Conservation (phyloP, 75 land plant genomes). For the Cunninghamia lanceolata region DNA sequence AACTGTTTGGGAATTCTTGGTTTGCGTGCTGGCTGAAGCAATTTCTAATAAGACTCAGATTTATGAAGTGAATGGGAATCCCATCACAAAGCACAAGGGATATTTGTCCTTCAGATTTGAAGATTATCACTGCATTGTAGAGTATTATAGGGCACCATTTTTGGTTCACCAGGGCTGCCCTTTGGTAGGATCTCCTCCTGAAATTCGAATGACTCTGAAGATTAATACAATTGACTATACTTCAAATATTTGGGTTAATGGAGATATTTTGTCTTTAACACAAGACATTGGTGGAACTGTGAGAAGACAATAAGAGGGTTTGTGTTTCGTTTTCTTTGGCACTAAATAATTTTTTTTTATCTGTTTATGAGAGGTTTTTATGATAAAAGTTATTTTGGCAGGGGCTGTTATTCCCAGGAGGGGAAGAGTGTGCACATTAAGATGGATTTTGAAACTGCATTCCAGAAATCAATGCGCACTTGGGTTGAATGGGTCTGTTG, state of each 20-base stretch:
- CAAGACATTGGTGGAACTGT: constrained; percentile 86
- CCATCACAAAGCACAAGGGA: constrained; percentile 82
- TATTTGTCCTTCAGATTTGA: constrained; percentile 53
- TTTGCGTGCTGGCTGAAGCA: too few relatives aligned
- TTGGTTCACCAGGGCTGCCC: too few relatives aligned
- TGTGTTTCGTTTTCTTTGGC: constrained; percentile 19
- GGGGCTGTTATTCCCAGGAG: constrained; percentile 73
- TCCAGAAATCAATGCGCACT: constrained; percentile 50
- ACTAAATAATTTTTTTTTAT: neutral
- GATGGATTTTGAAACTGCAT: constrained; percentile 53
- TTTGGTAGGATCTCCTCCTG: constrained; percentile 31
- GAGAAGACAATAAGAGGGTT: constrained; percentile 50
- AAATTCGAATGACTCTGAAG: constrained; percentile 28
- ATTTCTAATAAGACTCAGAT: too few relatives aligned
- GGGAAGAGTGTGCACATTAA: too few relatives aligned
- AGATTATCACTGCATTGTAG: too few relatives aligned
- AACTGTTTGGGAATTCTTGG: too few relatives aligned
- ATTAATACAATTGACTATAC: constrained; percentile 53
- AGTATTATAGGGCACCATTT: too few relatives aligned
- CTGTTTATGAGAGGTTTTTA: neutral
- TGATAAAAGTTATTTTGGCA: constrained; percentile 10
- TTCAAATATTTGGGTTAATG: constrained; percentile 50
- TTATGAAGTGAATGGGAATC: too few relatives aligned
- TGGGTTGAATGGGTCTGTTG: constrained; percentile 62
- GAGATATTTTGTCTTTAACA: constrained; percentile 65